Base-by-base conservation (phyloP, 2,329 filamentous ascomycete genomes). In the Exophiala bonariae region DNA sequence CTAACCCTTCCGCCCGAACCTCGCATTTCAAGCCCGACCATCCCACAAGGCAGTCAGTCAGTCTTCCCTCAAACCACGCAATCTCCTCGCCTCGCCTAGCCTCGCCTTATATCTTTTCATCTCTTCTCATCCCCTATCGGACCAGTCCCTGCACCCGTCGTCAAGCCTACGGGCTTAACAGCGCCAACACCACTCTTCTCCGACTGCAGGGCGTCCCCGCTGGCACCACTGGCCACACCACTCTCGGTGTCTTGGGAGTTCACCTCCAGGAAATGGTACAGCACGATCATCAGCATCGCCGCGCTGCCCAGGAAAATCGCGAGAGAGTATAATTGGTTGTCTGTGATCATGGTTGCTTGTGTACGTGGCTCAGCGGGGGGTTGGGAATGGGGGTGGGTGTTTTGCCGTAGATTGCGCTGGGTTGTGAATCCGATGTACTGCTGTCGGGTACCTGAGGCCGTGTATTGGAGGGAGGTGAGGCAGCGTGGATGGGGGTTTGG, bases 261-360 rank as follows among this genome's bases (percentile, higher is more conserved):
- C 74, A 96, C 81, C 68, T 97, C 92, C 62, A 99, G 83, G 73
- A 95, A 97, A 70, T 97, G 90, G 72, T 99, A 97, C 20, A 95
- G 72, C 22, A 99, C 83, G 58, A 97, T 96, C 53, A 99, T 79
- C 35, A 96, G 76, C 88, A 97, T 92, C 55, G 92, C 83, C 32
- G 85, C 81, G 45, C 84, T 87, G 73, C 93, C 93, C 50, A 99
- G 87, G 68, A 96, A 92, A 68, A 97, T 84, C 68, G 93, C 91
- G 22, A 99, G 82, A 54, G 81, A 81, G 79, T 97, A 96, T 62
- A 99, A 85, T 58, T 93, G 85, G 68, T 80, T 76, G 82, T 99
- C 93, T 67, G 91, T 86, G 67, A 99, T 97, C 93, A 99, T 99
- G 39, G 62, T 87, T 26, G 23, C 23, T 26, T 11, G 23, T 26